phyloP scores from a whole-genome alignment of 495 filamentous ascomycete species.

The Tuber umbilicatum region DNA sequence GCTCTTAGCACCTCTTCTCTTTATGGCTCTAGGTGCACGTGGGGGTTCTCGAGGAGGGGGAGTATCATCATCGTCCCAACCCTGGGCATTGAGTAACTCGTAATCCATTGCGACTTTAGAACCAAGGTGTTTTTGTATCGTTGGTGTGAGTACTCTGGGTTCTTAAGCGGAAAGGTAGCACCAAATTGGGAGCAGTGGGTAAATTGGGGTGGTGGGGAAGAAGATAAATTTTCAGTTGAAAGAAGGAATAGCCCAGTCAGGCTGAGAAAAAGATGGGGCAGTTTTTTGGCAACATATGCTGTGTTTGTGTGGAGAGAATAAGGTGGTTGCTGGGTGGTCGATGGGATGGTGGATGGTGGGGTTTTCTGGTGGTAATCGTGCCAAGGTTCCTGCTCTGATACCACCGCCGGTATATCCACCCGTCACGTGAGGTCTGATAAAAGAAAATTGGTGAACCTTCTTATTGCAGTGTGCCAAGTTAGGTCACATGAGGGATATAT shows the following conservation, averaged over 20 bases:
- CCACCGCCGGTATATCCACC: too few relatives aligned
- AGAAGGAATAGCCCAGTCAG: background rate
- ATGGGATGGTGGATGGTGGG: background rate
- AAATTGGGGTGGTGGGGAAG: background rate
- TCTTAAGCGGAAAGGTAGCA: background rate
- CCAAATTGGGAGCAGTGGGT: background rate
- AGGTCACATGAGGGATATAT: too few relatives aligned
- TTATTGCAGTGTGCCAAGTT: too few relatives aligned
- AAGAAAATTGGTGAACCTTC: too few relatives aligned
- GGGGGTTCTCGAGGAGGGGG: constrained; percentile 9
- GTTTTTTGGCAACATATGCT: background rate
- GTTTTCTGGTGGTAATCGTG: too few relatives aligned
- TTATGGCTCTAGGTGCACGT: constrained; percentile 8
- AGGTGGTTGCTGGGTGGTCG: background rate
- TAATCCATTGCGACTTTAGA: constrained; percentile 16
- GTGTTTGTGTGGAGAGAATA: background rate
- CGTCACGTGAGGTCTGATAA: too few relatives aligned
- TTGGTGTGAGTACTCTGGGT: background rate
- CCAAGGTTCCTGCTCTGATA: too few relatives aligned
- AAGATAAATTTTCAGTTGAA: background rate
- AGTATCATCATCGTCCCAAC: constrained; percentile 18
- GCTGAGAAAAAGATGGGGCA: background rate
- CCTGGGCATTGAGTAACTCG: constrained; percentile 25
- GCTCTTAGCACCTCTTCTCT: constrained; percentile 7
- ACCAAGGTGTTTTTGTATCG: background rate